Percentiles rank a stretch among this genome's conserved stretches.
Conservation (phyloP, 306 rosid species). For the Canavalia ensiformis region DNA sequence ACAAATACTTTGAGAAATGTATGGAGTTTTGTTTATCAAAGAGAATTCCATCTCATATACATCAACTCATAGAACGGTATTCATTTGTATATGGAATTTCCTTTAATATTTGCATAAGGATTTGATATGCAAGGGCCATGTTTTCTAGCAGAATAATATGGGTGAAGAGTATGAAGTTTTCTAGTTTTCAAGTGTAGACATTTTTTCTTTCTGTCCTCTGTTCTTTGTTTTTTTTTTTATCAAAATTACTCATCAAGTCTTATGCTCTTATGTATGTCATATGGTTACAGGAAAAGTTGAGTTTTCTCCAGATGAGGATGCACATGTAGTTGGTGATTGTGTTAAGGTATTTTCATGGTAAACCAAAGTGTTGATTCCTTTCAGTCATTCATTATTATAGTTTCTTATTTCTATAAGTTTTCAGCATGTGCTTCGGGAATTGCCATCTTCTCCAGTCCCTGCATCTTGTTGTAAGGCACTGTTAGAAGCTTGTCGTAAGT, state of each 20-base stretch:
- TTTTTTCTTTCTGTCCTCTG: not conserved
- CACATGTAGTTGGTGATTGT: slow-evolving; percentile 93
- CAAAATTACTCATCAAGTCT: slow-evolving; percentile 35
- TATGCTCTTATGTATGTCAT: slow-evolving; percentile 47
- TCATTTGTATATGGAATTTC: slow-evolving; percentile 17
- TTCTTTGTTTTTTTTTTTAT: not conserved
- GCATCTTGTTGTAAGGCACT: slow-evolving; percentile 99
- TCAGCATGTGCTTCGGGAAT: slow-evolving; percentile 86
- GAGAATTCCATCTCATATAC: slow-evolving; percentile 4
- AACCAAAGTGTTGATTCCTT: slow-evolving; percentile 33
- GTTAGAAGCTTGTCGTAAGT: slow-evolving; percentile 90
- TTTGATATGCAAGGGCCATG: slow-evolving; percentile 16
- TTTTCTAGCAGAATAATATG: slow-evolving; percentile 9
- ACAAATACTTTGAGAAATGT: slow-evolving; percentile 29
- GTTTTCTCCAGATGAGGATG: slow-evolving; percentile 88
- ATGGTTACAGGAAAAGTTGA: slow-evolving; percentile 81
- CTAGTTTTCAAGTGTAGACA: slow-evolving; percentile 10
- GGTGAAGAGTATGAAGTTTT: slow-evolving; percentile 29
- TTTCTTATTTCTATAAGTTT: slow-evolving; percentile 42
- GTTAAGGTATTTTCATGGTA: slow-evolving; percentile 71
- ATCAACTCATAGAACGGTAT: not conserved
- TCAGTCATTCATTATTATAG: slow-evolving; percentile 39
- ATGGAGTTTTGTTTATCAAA: slow-evolving; percentile 25
- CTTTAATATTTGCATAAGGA: slow-evolving; percentile 26
- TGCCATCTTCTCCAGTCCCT: slow-evolving; percentile 98